These are phyloP conservation scores for Prinsepia uniflora DNA, from an alignment of 306 rosid species.

Conservation along the genomic window DNA sequence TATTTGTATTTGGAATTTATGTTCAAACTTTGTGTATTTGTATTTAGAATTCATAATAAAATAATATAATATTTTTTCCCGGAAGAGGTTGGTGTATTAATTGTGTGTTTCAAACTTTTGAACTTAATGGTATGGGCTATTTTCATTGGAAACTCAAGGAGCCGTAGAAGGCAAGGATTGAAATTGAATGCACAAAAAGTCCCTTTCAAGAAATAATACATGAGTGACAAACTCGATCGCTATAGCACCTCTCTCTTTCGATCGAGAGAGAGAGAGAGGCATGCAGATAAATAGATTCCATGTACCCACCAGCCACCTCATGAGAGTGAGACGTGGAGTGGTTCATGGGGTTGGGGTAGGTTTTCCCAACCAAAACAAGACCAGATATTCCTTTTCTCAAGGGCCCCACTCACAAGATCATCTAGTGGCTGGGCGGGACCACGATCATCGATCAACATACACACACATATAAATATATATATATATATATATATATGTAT, in stretches of 20 bases:
- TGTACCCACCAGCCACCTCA: constrained; percentile 37
- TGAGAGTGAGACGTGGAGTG: constrained; percentile 43
- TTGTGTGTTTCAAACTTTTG: constrained; percentile 8
- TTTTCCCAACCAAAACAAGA: constrained; percentile 45
- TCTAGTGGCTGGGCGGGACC: constrained; percentile 30
- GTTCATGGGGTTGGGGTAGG: constrained; percentile 58
- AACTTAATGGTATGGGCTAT: constrained; percentile 19
- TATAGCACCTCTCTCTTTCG: no score
- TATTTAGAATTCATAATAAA: no score
- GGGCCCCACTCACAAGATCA: constrained; percentile 33
- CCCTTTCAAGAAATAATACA: constrained; percentile 29
- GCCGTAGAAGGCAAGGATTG: constrained; percentile 10
- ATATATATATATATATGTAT: no score
- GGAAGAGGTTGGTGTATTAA: background rate
- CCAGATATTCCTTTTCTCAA: constrained; percentile 38
- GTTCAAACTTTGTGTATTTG: no score
- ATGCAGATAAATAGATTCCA: constrained; percentile 41
- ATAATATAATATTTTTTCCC: background rate
- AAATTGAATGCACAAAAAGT: background rate
- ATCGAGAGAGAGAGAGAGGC: background rate
- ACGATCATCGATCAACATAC: constrained; percentile 7
- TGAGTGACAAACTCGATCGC: constrained; percentile 10
- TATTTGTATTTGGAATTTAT: no score
- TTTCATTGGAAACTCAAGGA: constrained; percentile 6
- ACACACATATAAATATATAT: no score